Percentiles rank a stretch among this genome's conserved stretches.
These are phyloP conservation scores for Lavandula angustifolia DNA, from an alignment of 257 asterid genomes.

Conservation along the genomic window DNA sequence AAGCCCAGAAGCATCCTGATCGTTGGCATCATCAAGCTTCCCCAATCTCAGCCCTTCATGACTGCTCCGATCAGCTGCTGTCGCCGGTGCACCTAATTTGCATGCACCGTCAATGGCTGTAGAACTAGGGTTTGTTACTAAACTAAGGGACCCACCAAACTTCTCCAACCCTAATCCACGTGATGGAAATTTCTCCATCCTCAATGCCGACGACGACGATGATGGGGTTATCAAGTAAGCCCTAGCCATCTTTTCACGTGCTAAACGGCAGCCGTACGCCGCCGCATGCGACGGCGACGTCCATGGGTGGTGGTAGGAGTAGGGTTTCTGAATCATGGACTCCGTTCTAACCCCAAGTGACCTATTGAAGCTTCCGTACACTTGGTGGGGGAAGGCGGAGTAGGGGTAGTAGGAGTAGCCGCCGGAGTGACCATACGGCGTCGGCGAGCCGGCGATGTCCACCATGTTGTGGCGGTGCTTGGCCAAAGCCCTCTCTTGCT, in stretches of 20 bases:
- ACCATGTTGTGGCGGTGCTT: slow-evolving; percentile 48
- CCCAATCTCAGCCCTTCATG: slow-evolving; percentile 28
- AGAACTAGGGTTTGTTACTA: slow-evolving; percentile 34
- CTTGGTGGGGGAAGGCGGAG: slow-evolving; percentile 36
- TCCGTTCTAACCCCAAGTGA: slow-evolving; percentile 48
- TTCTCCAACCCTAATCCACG: slow-evolving; percentile 32
- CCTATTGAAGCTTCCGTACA: slow-evolving; percentile 35
- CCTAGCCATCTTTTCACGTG: slow-evolving; percentile 34
- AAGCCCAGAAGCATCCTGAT: slow-evolving; percentile 41
- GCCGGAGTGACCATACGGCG: slow-evolving; percentile 41
- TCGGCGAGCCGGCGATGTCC: slow-evolving; percentile 31
- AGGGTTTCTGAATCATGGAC: slow-evolving; percentile 49
- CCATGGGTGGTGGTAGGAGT: slow-evolving; percentile 37
- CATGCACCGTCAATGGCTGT: slow-evolving; percentile 1
- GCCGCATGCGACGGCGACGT: slow-evolving; percentile 29
- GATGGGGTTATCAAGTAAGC: slow-evolving; percentile 34
- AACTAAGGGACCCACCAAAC: slow-evolving; percentile 32
- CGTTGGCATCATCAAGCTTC: slow-evolving; percentile 12
- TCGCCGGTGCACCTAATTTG: background rate
- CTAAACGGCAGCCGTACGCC: slow-evolving; percentile 20
- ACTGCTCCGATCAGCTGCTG: slow-evolving; percentile 6
- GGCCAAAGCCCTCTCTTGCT: slow-evolving; percentile 60
- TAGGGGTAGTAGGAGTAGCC: slow-evolving; percentile 47
- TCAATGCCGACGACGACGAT: slow-evolving; percentile 29
- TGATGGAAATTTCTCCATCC: slow-evolving; percentile 26